Conservation (phyloP, 805 yeast genomes). For the Yarrowia porcina region DNA sequence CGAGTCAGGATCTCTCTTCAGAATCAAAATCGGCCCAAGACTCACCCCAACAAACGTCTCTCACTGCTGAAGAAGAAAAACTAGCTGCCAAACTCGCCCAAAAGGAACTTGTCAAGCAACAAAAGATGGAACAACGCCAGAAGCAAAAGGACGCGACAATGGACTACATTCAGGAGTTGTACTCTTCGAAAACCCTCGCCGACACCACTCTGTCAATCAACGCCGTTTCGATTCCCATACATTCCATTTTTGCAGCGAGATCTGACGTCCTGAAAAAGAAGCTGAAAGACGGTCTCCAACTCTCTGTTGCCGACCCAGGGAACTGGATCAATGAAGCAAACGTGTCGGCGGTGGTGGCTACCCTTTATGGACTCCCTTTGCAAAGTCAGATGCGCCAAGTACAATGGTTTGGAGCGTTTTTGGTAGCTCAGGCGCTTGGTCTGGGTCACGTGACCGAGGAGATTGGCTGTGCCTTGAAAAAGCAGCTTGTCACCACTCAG, state of each 20-base stretch:
- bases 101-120: not conserved
- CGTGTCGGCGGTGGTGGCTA: not conserved
- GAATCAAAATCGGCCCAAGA: not conserved
- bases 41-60: not conserved
- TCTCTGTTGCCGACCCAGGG: not conserved
- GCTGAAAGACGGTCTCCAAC: not conserved
- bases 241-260: constrained; percentile 38
- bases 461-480: not conserved
- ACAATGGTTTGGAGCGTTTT: not conserved
- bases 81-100: not conserved
- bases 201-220: not conserved
- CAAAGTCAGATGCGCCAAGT: not conserved
- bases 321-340: not conserved
- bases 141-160: not conserved
- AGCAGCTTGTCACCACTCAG: not conserved
- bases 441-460: not conserved
- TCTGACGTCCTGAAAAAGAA: constrained; percentile 26
- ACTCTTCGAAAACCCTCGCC: not conserved
- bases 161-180: not conserved
- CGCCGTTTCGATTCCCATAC: constrained; percentile 27
- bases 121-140: not conserved
- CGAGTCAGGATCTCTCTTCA: not conserved
- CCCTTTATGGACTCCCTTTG: constrained; percentile 8
- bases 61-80: too few species aligned
- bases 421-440: not conserved